These are phyloP conservation scores for Penicillium sp. DNA, from an alignment of 2,329 filamentous ascomycete species.

Conservation along the genomic window DNA sequence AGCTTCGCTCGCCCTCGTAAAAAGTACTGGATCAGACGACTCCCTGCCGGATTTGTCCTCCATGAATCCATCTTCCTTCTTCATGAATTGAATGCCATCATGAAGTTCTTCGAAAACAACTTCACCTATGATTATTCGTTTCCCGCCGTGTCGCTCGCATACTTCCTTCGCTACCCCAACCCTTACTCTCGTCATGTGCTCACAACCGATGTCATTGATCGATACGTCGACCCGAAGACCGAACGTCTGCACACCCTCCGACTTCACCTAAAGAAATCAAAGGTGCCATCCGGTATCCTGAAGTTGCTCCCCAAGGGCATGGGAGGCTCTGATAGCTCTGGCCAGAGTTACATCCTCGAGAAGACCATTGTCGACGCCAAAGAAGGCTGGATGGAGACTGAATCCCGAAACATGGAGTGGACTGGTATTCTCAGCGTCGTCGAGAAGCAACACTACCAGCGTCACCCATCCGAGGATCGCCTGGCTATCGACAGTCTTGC, in stretches of 20 bases:
- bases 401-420: slow-evolving; percentile 67
- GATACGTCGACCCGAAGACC: slow-evolving; percentile 61
- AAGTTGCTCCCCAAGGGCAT: slow-evolving; percentile 63
- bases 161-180: slow-evolving; percentile 70
- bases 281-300: slow-evolving; percentile 62
- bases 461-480: slow-evolving; percentile 37
- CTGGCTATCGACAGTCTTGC: slow-evolving; percentile 31
- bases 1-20: slow-evolving; percentile 15
- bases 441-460: slow-evolving; percentile 60
- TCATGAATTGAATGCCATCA: slow-evolving; percentile 33
- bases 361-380: slow-evolving; percentile 62
- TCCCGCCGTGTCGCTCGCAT: slow-evolving; percentile 66
- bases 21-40: slow-evolving; percentile 23
- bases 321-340: slow-evolving; percentile 59
- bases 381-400: slow-evolving; percentile 68
- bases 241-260: slow-evolving; percentile 63
- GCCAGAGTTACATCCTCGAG: slow-evolving; percentile 66
- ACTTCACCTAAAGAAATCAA: slow-evolving; percentile 64
- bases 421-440: slow-evolving; percentile 66
- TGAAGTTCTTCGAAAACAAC: slow-evolving; percentile 57
- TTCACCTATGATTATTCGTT: slow-evolving; percentile 68
- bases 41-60: slow-evolving; percentile 3
- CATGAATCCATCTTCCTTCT: slow-evolving; percentile 3
- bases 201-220: slow-evolving; percentile 67
- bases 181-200: slow-evolving; percentile 67